phyloP scores from a whole-genome alignment of 768 basidiomycete genomes.

The Mycena maculata region DNA sequence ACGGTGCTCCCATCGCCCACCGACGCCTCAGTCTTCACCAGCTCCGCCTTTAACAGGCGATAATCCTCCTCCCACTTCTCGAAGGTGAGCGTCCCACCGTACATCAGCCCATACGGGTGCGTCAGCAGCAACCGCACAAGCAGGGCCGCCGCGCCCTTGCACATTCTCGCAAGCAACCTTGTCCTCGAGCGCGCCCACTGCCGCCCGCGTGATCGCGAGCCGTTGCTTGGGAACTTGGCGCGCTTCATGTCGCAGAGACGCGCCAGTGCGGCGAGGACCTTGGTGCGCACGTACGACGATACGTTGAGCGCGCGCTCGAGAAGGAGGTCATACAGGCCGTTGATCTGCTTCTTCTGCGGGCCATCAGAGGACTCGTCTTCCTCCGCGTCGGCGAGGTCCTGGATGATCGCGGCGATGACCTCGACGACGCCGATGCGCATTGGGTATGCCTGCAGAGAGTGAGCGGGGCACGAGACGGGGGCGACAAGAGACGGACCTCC shows the following conservation, averaged over 20 bases:
- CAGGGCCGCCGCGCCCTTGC: constrained; percentile 84
- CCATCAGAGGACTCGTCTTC: constrained; percentile 56
- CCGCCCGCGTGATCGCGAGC: constrained; percentile 75
- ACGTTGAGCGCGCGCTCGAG: constrained; percentile 89
- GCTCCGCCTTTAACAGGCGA: constrained; percentile 65
- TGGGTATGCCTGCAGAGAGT: constrained; percentile 79
- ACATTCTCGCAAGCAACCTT: constrained; percentile 90
- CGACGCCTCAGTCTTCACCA: constrained; percentile 75
- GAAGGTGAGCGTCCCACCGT: constrained; percentile 83
- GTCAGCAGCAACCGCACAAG: constrained; percentile 82
- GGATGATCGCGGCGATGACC: constrained; percentile 86
- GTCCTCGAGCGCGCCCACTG: constrained; percentile 86
- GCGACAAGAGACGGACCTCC: constrained; percentile 66
- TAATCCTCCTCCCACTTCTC: constrained; percentile 83
- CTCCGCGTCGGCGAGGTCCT: constrained; percentile 75
- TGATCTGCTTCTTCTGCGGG: constrained; percentile 78
- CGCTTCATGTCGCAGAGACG: constrained; percentile 79
- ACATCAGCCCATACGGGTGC: constrained; percentile 88
- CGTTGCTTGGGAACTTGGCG: constrained; percentile 88
- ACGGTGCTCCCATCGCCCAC: constrained; percentile 69
- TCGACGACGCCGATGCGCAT: constrained; percentile 97
- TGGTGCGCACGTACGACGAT: constrained; percentile 91
- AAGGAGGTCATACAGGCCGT: constrained; percentile 83
- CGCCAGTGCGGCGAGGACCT: constrained; percentile 81
- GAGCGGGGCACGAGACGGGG: background rate